Conservation (phyloP, 2,329 filamentous ascomycete species). For the Alternaria triticimaculans region DNA sequence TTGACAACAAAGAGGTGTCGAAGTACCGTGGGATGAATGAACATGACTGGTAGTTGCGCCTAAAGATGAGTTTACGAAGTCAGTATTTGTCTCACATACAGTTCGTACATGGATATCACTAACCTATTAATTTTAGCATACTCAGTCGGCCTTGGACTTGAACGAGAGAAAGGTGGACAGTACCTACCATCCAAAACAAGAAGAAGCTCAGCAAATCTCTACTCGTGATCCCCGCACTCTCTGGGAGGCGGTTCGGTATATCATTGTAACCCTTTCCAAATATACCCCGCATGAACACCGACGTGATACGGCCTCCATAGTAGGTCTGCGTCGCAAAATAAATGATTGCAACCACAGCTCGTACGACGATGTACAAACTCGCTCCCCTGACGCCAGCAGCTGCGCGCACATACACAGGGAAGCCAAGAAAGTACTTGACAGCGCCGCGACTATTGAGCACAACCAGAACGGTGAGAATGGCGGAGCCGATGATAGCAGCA, state of each 20-base stretch:
- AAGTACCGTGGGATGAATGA: conserved; percentile 33
- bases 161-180: neutral
- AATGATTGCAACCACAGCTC: conserved; percentile 26
- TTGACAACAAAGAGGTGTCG: conserved; percentile 29
- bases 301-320: conserved; percentile 27
- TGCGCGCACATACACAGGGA: conserved; percentile 26
- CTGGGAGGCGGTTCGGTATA: conserved; percentile 56
- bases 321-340: conserved; percentile 29
- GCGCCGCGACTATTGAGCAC: conserved; percentile 27
- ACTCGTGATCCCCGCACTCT: conserved; percentile 49
- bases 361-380: conserved; percentile 26
- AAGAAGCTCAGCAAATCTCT: conserved; percentile 25
- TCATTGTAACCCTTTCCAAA: conserved; percentile 26
- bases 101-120: neutral
- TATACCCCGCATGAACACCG: conserved; percentile 27
- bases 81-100: neutral
- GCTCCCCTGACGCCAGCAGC: conserved; percentile 26
- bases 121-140: conserved; percentile 1
- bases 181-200: conserved; percentile 28
- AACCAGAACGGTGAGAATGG: conserved; percentile 23
- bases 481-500: conserved; percentile 23
- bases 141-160: neutral
- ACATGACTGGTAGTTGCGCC: conserved; percentile 35
- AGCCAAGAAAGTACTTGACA: conserved; percentile 28
- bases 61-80: neutral